Percentiles rank a stretch among this genome's conserved stretches.
Evolutionary conservation across 2,329 filamentous ascomycete genomes (phyloP).

Genomic region (Fusarium newnesense): DNA sequence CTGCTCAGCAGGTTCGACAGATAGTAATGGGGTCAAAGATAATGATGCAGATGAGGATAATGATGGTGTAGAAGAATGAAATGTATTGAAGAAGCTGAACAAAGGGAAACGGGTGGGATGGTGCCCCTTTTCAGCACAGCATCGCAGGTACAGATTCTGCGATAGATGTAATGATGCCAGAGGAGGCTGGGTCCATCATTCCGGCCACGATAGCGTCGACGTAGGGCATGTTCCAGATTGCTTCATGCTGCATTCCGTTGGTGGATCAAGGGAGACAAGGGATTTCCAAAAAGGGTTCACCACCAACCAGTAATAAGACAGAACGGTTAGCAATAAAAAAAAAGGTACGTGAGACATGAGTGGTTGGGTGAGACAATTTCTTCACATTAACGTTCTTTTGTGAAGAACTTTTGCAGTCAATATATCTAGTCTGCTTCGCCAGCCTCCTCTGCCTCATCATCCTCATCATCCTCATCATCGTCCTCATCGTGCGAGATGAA

Average conservation of each 20-base stretch:
- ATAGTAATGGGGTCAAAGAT: background rate
- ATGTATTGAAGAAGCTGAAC: background rate
- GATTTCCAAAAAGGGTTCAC: background rate
- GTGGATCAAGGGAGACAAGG: conserved; percentile 27
- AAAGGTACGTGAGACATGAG: background rate
- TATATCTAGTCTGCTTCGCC: conserved; percentile 17
- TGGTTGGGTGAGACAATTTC: background rate
- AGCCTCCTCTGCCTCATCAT: conserved; percentile 38
- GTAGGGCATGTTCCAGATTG: conserved; percentile 22
- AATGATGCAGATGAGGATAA: background rate
- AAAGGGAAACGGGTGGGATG: background rate
- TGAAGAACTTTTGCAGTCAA: background rate
- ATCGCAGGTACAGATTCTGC: background rate
- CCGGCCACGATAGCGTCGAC: conserved; percentile 11
- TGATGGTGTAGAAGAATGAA: background rate
- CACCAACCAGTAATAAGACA: background rate
- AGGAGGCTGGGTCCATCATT: conserved; percentile 33
- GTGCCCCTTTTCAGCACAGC: conserved; percentile 23
- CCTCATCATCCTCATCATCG: conserved; percentile 46
- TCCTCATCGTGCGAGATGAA: conserved; percentile 69
- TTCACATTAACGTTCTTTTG: conserved; percentile 1
- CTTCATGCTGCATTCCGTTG: conserved; percentile 25
- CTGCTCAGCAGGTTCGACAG: conserved; percentile 12
- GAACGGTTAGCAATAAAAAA: background rate
- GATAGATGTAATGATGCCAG: background rate